Evolutionary conservation across 169 alveolate genomes (phyloP), one percentile per base, ranked within the genome.

Genomic region (Neospora caninum): DNA sequence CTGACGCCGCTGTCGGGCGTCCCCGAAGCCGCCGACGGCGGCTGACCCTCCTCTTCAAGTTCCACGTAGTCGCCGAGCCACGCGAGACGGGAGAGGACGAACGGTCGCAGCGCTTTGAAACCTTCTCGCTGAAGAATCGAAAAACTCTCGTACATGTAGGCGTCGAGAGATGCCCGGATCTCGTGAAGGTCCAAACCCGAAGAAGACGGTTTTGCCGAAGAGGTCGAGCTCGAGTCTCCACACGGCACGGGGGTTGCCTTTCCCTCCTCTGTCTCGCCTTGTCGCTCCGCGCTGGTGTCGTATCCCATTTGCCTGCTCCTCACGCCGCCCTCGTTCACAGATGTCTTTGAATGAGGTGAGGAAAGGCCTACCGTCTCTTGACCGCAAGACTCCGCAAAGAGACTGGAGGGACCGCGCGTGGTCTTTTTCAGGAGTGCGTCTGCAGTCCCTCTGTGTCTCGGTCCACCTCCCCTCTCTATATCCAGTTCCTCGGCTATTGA

Each of bases 31-130:
- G 89, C 41, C 64, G 89, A 38, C n/a, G 89, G 41, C 34, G 22
- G 67, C 13, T 43, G 0, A n/a, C 18, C 84, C 27, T 82, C 67
- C 18, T 42, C 64, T 31, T 82, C 89, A 20, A 82, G 64, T 25
- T 82, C 89, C 45, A 92, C 94, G 70, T 67, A 80, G 53, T 92
- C 94, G 67, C 94, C 94, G 34, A n/a, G 41, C 84, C 53, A 92
- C 34, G 94, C 94, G 78, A 92, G 91, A 43, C 87, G 94, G n/a
- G 43, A 39, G 39, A 58, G 54, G 42, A 92, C 86, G 53, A 54
- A 49, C 53, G 94, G 58, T 4, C 83, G 91, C 16, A 92, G 53
- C 34, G 94, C 91, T 18, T 42, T 34, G 86, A 80, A 92, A 49
- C 94, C 94, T 25, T 92, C 88, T 58, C 69, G 41, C 86, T 25